Evolutionary conservation across 495 filamentous ascomycete species (phyloP).

Genomic region (Recurvomyces mirabilis): DNA sequence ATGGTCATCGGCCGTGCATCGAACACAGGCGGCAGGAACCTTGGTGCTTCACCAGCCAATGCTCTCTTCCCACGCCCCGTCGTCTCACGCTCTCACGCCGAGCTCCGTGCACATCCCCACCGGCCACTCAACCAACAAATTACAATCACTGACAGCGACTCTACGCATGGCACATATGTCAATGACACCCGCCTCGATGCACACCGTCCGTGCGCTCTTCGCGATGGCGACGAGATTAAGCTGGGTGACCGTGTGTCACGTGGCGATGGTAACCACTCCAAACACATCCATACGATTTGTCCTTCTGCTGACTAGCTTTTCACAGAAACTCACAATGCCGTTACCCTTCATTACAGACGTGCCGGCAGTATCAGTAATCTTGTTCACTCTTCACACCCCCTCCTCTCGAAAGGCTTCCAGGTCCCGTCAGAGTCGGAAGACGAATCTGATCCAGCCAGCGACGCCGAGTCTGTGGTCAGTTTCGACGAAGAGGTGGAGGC

Average conservation of each 20-base stretch:
- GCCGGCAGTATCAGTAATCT: too few relatives aligned
- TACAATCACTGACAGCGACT: slow-evolving; percentile 38
- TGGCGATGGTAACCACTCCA: slow-evolving; percentile 10
- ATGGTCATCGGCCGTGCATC: slow-evolving; percentile 50
- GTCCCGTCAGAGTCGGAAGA: slow-evolving; percentile 2
- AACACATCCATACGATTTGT: background rate
- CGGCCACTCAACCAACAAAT: slow-evolving; percentile 27
- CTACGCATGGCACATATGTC: slow-evolving; percentile 48
- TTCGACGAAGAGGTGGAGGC: background rate
- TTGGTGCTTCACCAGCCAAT: slow-evolving; percentile 45
- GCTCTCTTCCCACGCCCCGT: slow-evolving; percentile 70
- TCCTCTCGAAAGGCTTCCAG: background rate
- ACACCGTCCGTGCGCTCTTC: slow-evolving; percentile 3
- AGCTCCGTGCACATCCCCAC: slow-evolving; percentile 31
- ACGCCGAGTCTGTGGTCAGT: background rate
- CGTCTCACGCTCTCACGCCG: slow-evolving; percentile 69
- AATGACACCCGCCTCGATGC: slow-evolving; percentile 14
- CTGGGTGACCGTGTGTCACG: slow-evolving; percentile 12
- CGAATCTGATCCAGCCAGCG: slow-evolving; percentile 1
- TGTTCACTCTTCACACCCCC: background rate
- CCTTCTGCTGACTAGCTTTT: background rate
- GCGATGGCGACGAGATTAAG: slow-evolving; percentile 9
- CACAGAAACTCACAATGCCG: slow-evolving; percentile 10
- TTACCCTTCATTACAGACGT: slow-evolving; percentile 3
- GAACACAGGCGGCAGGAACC: slow-evolving; percentile 43